Percentiles rank a stretch among this genome's conserved stretches.
Evolutionary conservation across 2,329 filamentous ascomycete species (phyloP).

Genomic region (Chrysoporthe austroafricana): DNA sequence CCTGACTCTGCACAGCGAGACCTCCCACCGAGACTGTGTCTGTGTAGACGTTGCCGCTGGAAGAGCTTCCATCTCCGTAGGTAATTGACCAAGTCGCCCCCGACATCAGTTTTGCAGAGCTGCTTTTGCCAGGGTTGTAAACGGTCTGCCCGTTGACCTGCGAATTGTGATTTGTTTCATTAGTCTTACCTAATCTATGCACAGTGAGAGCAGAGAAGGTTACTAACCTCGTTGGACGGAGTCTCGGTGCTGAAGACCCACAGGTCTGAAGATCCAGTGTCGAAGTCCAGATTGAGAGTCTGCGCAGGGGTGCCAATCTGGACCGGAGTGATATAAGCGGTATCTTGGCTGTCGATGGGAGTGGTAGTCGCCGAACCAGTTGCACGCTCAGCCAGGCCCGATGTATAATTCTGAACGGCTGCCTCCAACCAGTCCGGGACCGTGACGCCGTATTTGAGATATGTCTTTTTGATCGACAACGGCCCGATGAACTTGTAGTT

Average conservation of each 20-base stretch:
- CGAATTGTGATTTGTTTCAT: constrained; percentile 28
- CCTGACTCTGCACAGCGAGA: constrained; percentile 45
- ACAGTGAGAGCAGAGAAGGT: background rate
- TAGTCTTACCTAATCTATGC: constrained; percentile 29
- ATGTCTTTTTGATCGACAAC: constrained; percentile 31
- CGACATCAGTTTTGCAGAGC: constrained; percentile 34
- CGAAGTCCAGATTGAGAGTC: constrained; percentile 48
- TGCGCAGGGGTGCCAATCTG: constrained; percentile 46
- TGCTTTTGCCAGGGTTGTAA: constrained; percentile 38
- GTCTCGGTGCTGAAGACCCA: constrained; percentile 42
- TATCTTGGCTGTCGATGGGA: constrained; percentile 34
- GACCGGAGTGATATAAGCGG: constrained; percentile 40
- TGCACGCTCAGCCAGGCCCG: constrained; percentile 18
- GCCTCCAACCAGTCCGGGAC: constrained; percentile 27
- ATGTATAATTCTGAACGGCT: constrained; percentile 22
- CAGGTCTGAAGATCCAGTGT: constrained; percentile 50
- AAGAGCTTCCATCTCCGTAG: constrained; percentile 40
- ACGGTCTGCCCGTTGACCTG: constrained; percentile 35
- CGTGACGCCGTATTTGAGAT: constrained; percentile 30
- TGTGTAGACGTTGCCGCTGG: constrained; percentile 39
- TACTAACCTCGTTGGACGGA: constrained; percentile 19
- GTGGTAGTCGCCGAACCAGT: constrained; percentile 29
- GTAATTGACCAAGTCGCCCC: constrained; percentile 38
- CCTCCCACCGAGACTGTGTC: constrained; percentile 40
- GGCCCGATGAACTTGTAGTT: constrained; percentile 28